Base-by-base conservation (phyloP, 1,284 basidiomycete genomes). In the Heterobasidion occidentale region DNA sequence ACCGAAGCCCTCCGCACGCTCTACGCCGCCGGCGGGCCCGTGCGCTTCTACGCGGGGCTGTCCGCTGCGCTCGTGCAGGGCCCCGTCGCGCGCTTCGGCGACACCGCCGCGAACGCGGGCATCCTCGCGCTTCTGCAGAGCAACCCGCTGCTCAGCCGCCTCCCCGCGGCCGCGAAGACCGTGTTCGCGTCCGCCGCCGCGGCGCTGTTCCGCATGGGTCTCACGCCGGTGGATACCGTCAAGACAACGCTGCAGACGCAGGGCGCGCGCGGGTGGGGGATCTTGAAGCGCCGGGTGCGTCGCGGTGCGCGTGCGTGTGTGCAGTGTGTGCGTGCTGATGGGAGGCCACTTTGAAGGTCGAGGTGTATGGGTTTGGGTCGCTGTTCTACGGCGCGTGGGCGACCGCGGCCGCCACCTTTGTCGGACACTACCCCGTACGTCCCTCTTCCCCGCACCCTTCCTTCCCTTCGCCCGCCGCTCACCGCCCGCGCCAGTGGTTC, bases 211-310 rank as follows among this genome's bases (percentile, higher is more conserved):
- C 74, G 91, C 46, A 94, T 95, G 82, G 73, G 88, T 14, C 72
- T 95, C 46, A 94, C 90, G 0, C 93, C 93, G 0, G 80, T 95
- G 53, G 93, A 96, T 70, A 94, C 93, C 0, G 68, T 94, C 60
- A 95, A 96, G 78, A 96, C 93, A 7, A 95, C 92, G 0, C 74
- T 95, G 73, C 93, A 96, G 71, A 90, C 93, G 0, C 86, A 94
- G 67, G 93, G 93, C 7, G 81, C 77, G 58, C 70, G 72, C 0
- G 93, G 90, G 0, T 71, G 86, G 56, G 67, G 67, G 35, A 80
- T 95, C 51, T 71, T 95, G 45, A 78, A 74, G 59, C 74, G 79
- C 8, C 77, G 92, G 62, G 85, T 88, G 60, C 36, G 77, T 70
- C 33, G 19, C n/a, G 27, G 35, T 46, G 1, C 38, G 38, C 36